phyloP scores from a whole-genome alignment of 2,329 filamentous ascomycete species.

The Colletotrichum tamarilloi region DNA sequence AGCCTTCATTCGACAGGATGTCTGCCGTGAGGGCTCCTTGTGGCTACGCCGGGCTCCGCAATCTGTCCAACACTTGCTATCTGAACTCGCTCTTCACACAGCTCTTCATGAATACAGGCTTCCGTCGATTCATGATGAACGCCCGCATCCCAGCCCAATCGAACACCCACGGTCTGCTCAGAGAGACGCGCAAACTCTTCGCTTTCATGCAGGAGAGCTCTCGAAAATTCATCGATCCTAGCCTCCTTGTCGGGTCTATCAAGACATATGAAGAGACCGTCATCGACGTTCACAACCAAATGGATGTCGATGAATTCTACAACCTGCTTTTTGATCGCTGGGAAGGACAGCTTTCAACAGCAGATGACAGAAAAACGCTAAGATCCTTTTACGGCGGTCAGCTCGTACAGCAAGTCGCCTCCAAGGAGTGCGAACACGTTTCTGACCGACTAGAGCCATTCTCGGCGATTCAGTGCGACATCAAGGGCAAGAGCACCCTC shows the following conservation, averaged over 20 bases:
- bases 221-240: constrained; percentile 78
- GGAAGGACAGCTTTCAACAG: constrained; percentile 80
- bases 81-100: constrained; percentile 95
- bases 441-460: constrained; percentile 92
- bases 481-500: constrained; percentile 88
- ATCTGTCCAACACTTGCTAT: constrained; percentile 96
- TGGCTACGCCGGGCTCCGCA: constrained; percentile 89
- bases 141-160: constrained; percentile 66
- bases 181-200: constrained; percentile 85
- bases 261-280: constrained; percentile 83
- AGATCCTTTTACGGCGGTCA: constrained; percentile 91
- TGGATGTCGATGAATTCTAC: constrained; percentile 99
- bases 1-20: constrained; percentile 70
- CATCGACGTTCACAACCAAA: constrained; percentile 90
- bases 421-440: constrained; percentile 92
- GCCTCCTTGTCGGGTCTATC: constrained; percentile 78
- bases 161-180: constrained; percentile 74
- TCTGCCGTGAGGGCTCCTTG: constrained; percentile 79
- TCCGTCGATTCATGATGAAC: constrained; percentile 84
- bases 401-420: constrained; percentile 94
- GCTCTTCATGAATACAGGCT: constrained; percentile 93
- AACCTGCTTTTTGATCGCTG: constrained; percentile 92
- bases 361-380: constrained; percentile 77
- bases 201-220: constrained; percentile 86
- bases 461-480: constrained; percentile 94